Percentiles rank a stretch among this genome's conserved stretches.
These are phyloP conservation scores for Geotrichum australiense DNA, from an alignment of 1,139 yeast species.

Conservation along the genomic window DNA sequence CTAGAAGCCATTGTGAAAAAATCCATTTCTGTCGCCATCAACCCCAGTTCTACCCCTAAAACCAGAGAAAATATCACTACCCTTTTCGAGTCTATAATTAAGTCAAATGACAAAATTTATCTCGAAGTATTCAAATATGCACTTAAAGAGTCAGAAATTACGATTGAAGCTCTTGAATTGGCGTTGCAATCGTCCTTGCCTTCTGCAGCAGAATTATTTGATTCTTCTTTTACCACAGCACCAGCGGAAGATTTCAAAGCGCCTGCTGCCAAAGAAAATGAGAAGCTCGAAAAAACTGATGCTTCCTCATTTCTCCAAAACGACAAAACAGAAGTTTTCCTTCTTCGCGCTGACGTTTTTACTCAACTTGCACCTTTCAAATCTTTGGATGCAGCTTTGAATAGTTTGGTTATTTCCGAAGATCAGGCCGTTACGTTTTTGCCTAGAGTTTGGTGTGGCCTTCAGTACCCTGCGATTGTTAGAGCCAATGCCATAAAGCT, in stretches of 20 bases:
- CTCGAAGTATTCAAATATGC: slow-evolving; percentile 39
- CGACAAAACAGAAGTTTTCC: slow-evolving; percentile 41
- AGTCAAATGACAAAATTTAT: slow-evolving; percentile 32
- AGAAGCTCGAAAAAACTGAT: slow-evolving; percentile 5
- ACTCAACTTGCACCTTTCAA: slow-evolving; percentile 28
- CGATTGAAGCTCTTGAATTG: slow-evolving; percentile 57
- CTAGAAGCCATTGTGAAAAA: slow-evolving; percentile 17
- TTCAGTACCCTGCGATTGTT: slow-evolving; percentile 28
- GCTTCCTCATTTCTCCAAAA: slow-evolving; percentile 38
- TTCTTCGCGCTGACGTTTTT: slow-evolving; percentile 39
- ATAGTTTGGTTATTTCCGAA: slow-evolving; percentile 10
- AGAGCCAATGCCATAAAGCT: slow-evolving; percentile 28
- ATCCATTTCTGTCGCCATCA: slow-evolving; percentile 9
- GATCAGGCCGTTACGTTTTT: slow-evolving; percentile 27
- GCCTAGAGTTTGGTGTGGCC: slow-evolving; percentile 30
- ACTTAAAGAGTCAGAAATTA: slow-evolving; percentile 38
- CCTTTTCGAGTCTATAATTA: slow-evolving; percentile 31
- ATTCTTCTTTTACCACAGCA: slow-evolving; percentile 9
- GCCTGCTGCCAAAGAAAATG: slow-evolving; percentile 10
- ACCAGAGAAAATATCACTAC: slow-evolving; percentile 17
- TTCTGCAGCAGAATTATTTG: slow-evolving; percentile 5
- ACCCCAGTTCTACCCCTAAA: slow-evolving; percentile 3
- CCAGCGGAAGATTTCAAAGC: background rate
- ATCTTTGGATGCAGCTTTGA: slow-evolving; percentile 7
- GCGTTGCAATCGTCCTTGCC: slow-evolving; percentile 55